Evolutionary conservation across 192 early-diverging fungal species (phyloP).

Genomic region (Coemansia sp.): DNA sequence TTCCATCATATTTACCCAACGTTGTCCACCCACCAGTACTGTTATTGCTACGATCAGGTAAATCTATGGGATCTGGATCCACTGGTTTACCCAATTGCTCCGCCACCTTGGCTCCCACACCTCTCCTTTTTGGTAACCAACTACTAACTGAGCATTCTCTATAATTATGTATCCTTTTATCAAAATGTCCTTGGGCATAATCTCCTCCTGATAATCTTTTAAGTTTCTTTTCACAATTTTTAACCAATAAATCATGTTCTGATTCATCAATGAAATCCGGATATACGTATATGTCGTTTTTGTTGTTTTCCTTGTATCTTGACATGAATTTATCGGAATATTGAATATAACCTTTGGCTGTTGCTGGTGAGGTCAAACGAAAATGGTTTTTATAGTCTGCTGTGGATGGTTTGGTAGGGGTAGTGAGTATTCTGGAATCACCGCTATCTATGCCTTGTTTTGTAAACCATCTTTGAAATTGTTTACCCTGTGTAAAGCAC

Average conservation of each 20-base stretch:
- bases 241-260: conserved; percentile 46
- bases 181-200: conserved; percentile 76
- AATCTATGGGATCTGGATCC: conserved; percentile 32
- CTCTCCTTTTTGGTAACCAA: conserved; percentile 50
- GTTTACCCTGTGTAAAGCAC: no score
- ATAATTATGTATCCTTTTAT: conserved; percentile 70
- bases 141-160: conserved; percentile 66
- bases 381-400: no score
- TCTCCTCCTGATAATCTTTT: conserved; percentile 47
- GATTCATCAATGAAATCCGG: conserved; percentile 37
- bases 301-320: no score
- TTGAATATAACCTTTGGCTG: conserved; percentile 10
- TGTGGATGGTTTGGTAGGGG: no score
- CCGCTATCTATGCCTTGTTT: no score
- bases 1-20: conserved; percentile 44
- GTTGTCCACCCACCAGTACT: conserved; percentile 44
- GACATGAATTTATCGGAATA: conserved; percentile 30
- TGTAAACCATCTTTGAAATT: no score
- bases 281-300: conserved; percentile 30
- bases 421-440: no score
- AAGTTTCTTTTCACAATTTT: conserved; percentile 50
- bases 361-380: conserved; percentile 21
- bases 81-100: conserved; percentile 15
- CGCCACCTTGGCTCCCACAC: conserved; percentile 24
- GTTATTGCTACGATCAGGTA: conserved; percentile 27